Base-by-base conservation (phyloP, 164 flowering plant species). In the Tetrastigma voinierianum region DNA sequence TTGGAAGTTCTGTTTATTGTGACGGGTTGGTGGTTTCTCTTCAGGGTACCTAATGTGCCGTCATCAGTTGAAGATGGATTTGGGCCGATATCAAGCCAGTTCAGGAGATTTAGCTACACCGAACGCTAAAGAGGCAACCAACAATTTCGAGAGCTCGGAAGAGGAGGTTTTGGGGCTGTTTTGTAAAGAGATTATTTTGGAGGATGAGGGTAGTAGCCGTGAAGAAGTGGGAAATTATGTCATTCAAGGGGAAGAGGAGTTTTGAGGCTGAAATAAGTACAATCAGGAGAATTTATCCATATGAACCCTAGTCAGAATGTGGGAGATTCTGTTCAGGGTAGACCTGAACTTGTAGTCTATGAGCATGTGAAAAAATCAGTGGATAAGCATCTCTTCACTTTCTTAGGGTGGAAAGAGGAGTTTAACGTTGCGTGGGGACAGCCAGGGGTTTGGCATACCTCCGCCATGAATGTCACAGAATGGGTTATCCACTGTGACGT, bases 221-320 rank as follows among this genome's bases (percentile, higher is more conserved):
- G 57, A 85, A 85, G 76, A 74, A 67, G 67, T 24, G 83, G 23
- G 76, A 53, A 24, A 74, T n/a, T n/a, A 70, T 52, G 55, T 70
- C 10, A 46, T 53, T 48, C 80, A 78, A 73, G 82, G 70, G 11
- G 83, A 81, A 16, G 82, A 70, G 48, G 75, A 73, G 47, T 81
- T 82, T 62, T 73, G 78, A n/a, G 78, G 82, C 84, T n/a, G 88
- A 84, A 67, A 78, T 72, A 47, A 69, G 77, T 32, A 80, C 78
- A 12, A 71, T 77, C 11, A 75, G 76, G 15, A 71, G 62, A n/a
- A 64, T 77, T 24, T 61, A 74, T 24, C 81, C 81, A 77, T 61
- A 74, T 74, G 77, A 74, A 74, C 62, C 62, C 55, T 77, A 1
- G 73, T 71, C 12, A 67, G 77, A 56, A 74, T 75, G 74, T 78